phyloP scores from a whole-genome alignment of 192 early-diverging fungal species.

The Rhizophagus sp. region DNA sequence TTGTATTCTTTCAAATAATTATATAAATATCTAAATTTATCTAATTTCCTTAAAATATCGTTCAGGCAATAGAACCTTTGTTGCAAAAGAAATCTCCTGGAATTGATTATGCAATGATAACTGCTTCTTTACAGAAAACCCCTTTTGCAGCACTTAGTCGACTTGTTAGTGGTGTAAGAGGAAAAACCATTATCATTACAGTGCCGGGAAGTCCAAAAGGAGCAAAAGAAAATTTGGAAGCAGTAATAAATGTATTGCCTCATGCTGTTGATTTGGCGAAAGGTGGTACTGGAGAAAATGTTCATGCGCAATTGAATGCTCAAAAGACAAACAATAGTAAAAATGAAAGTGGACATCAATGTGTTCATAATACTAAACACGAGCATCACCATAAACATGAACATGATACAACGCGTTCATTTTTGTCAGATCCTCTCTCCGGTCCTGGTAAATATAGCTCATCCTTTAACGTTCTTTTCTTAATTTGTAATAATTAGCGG shows the following conservation, averaged over 20 bases:
- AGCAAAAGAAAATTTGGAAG: slow-evolving; percentile 77
- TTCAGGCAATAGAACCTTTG: slow-evolving; percentile 71
- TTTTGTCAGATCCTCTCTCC: slow-evolving; percentile 33
- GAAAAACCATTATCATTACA: slow-evolving; percentile 70
- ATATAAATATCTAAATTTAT: too few relatives aligned
- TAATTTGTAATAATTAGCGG: neutral
- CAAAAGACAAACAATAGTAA: neutral
- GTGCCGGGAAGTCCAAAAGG: slow-evolving; percentile 92
- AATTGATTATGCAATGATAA: slow-evolving; percentile 77
- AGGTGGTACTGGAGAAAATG: slow-evolving; percentile 59
- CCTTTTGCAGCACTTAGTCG: slow-evolving; percentile 89
- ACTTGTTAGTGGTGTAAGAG: slow-evolving; percentile 66
- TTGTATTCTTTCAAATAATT: too few relatives aligned
- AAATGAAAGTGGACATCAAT: slow-evolving; percentile 1
- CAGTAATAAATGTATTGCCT: slow-evolving; percentile 69
- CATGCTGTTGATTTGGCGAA: slow-evolving; percentile 78
- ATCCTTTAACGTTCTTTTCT: neutral
- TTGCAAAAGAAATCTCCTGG: slow-evolving; percentile 70
- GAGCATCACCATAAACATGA: slow-evolving; percentile 35
- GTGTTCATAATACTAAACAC: slow-evolving; percentile 39
- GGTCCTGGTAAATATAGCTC: slow-evolving; percentile 36
- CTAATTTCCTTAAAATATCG: neutral
- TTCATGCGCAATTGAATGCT: slow-evolving; percentile 55
- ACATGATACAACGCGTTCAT: slow-evolving; percentile 17
- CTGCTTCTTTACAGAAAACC: slow-evolving; percentile 76